Evolutionary conservation across 2,329 filamentous ascomycete species (phyloP).

Genomic region (Ascomycota sp.): DNA sequence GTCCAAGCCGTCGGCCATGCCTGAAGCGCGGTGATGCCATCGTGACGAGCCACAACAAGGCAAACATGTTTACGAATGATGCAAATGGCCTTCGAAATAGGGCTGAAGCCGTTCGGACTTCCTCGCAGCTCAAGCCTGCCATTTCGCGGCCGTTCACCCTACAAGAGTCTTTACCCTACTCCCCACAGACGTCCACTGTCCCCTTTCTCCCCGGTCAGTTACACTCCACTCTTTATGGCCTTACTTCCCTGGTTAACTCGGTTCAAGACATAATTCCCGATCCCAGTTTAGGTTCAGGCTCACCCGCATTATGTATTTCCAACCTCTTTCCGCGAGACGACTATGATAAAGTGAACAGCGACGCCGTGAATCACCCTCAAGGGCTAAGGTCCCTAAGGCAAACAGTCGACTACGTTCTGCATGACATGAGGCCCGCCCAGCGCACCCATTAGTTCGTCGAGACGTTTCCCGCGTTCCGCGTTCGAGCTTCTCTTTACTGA

Average conservation of each 20-base stretch:
- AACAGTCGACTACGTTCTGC: conserved; percentile 50
- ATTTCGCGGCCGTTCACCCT: conserved; percentile 33
- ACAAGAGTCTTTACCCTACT: conserved; percentile 59
- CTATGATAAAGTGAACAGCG: conserved; percentile 48
- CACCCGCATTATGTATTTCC: conserved; percentile 26
- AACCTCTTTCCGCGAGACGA: conserved; percentile 28
- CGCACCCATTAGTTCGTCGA: conserved; percentile 41
- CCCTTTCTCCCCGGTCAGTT: conserved; percentile 51
- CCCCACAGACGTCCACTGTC: conserved; percentile 57
- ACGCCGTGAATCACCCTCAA: conserved; percentile 34
- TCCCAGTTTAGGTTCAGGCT: conserved; percentile 34
- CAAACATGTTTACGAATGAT: conserved; percentile 10
- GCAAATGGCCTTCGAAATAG: conserved; percentile 15
- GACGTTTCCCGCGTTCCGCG: not conserved
- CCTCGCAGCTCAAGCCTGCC: conserved; percentile 6
- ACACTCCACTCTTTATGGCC: not conserved
- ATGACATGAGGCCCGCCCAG: conserved; percentile 48
- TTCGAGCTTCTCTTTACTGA: conserved; percentile 8
- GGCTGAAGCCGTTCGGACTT: conserved; percentile 7
- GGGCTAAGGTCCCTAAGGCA: conserved; percentile 45
- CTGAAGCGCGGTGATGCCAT: conserved; percentile 7
- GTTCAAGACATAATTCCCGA: conserved; percentile 40
- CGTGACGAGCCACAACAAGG: conserved; percentile 10
- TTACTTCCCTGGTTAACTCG: not conserved
- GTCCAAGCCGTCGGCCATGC: conserved; percentile 11